Percentiles rank a stretch among this genome's conserved stretches.
Evolutionary conservation across 164 flowering plant species (phyloP).

Genomic region (Kingdonia uniflora): DNA sequence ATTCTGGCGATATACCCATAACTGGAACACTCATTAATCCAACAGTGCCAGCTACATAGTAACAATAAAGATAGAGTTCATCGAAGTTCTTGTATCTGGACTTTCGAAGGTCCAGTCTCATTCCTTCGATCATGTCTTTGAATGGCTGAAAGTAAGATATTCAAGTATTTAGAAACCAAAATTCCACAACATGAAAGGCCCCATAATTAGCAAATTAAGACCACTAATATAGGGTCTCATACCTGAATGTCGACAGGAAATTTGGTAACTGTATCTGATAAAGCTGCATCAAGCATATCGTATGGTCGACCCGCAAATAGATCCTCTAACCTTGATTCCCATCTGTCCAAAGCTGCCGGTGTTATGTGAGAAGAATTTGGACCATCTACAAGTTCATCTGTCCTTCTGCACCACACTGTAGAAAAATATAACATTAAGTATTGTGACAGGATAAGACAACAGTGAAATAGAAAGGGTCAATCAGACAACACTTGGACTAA

Average conservation of each 20-base stretch:
- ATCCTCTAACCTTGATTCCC: constrained; percentile 74
- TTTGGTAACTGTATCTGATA: constrained; percentile 70
- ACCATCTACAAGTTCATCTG: constrained; percentile 95
- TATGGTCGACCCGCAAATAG: constrained; percentile 69
- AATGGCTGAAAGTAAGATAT: constrained; percentile 57
- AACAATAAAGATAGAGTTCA: constrained; percentile 81
- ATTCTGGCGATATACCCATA: constrained; percentile 82
- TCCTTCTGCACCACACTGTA: constrained; percentile 94
- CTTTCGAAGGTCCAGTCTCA: constrained; percentile 79
- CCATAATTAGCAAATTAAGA: background rate
- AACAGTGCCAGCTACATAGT: constrained; percentile 91
- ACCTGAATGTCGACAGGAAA: constrained; percentile 92
- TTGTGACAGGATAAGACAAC: background rate
- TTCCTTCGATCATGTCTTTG: constrained; percentile 93
- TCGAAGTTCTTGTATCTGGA: constrained; percentile 86
- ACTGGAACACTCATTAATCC: constrained; percentile 92
- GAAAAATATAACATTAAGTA: background rate
- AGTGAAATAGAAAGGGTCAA: no score
- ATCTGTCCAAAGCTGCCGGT: constrained; percentile 78
- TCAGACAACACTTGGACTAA: no score
- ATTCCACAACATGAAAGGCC: background rate
- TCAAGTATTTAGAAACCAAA: background rate
- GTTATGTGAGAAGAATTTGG: constrained; percentile 94
- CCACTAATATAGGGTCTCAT: background rate
- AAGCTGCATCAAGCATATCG: constrained; percentile 90